Percentiles rank a stretch among this genome's conserved stretches.
Evolutionary conservation across 2,329 filamentous ascomycete genomes (phyloP).

Genomic region (Xylariaceae sp.): DNA sequence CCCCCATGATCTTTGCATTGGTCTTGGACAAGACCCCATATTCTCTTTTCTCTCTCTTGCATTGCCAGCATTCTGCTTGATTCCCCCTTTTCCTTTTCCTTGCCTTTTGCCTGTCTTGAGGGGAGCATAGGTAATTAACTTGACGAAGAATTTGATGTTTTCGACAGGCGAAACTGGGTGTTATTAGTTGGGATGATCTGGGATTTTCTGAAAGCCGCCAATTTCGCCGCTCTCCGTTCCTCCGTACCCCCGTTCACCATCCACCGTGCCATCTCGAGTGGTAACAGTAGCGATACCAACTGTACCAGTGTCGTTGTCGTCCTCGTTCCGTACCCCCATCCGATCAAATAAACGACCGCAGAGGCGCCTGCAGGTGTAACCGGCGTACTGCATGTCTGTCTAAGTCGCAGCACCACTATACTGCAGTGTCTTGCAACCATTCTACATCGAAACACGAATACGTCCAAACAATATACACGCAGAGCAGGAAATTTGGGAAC

Average conservation of each 20-base stretch:
- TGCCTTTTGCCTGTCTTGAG: constrained; percentile 13
- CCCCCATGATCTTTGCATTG: constrained; percentile 24
- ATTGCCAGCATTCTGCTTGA: constrained; percentile 22
- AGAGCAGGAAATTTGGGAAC: constrained; percentile 9
- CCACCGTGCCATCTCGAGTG: constrained; percentile 18
- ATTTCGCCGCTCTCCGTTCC: not conserved
- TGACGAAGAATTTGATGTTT: constrained; percentile 9
- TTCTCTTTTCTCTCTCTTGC: constrained; percentile 18
- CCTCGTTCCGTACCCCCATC: constrained; percentile 35
- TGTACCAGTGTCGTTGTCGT: constrained; percentile 22
- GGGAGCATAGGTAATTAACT: not conserved
- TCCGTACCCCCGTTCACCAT: not conserved
- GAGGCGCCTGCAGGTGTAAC: constrained; percentile 39
- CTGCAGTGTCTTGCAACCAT: constrained; percentile 19
- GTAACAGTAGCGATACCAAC: not conserved
- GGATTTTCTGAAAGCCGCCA: constrained; percentile 26
- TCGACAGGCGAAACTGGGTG: constrained; percentile 14
- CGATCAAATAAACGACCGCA: constrained; percentile 40
- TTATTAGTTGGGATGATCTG: constrained; percentile 14
- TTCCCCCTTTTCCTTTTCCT: constrained; percentile 23
- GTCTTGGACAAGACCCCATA: constrained; percentile 7
- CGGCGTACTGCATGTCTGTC: constrained; percentile 40
- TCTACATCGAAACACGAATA: constrained; percentile 22
- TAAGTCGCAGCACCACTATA: constrained; percentile 27
- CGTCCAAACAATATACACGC: constrained; percentile 13